Conservation (phyloP, 208 protist genomes). For the Leishmania turanica region DNA sequence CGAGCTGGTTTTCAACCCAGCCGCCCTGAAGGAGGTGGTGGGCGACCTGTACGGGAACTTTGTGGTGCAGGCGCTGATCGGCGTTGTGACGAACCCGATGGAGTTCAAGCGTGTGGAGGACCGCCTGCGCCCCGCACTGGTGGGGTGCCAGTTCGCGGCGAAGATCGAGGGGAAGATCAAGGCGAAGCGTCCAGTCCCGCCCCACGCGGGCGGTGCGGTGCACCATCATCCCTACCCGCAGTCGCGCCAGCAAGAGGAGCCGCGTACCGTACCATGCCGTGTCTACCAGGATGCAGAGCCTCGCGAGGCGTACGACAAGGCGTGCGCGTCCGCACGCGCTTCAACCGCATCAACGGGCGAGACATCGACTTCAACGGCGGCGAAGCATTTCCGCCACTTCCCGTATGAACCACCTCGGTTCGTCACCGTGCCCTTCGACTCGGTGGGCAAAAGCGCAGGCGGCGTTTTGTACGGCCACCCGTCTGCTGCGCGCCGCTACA, state of each 20-base stretch:
- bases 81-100: constrained; percentile 42
- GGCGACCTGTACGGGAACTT: constrained; percentile 88
- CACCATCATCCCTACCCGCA: not conserved
- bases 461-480: constrained; percentile 19
- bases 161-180: constrained; percentile 75
- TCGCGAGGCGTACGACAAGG: not conserved
- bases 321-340: not conserved
- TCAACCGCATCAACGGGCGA: not conserved
- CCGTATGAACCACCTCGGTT: not conserved
- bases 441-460: not conserved
- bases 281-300: not conserved
- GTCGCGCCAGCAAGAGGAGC: constrained; percentile 5
- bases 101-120: constrained; percentile 77
- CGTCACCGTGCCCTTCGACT: not conserved
- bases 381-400: not conserved
- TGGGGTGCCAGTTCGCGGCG: constrained; percentile 54
- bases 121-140: constrained; percentile 58
- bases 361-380: not conserved
- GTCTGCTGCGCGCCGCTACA: constrained; percentile 12
- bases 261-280: not conserved
- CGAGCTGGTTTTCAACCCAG: constrained; percentile 84
- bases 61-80: constrained; percentile 81
- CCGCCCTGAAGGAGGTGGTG: constrained; percentile 74
- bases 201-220: constrained; percentile 1
- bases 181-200: constrained; percentile 23